These are phyloP conservation scores for Parathielavia hyrcaniae DNA, from an alignment of 495 filamentous ascomycete genomes.

Conservation along the genomic window DNA sequence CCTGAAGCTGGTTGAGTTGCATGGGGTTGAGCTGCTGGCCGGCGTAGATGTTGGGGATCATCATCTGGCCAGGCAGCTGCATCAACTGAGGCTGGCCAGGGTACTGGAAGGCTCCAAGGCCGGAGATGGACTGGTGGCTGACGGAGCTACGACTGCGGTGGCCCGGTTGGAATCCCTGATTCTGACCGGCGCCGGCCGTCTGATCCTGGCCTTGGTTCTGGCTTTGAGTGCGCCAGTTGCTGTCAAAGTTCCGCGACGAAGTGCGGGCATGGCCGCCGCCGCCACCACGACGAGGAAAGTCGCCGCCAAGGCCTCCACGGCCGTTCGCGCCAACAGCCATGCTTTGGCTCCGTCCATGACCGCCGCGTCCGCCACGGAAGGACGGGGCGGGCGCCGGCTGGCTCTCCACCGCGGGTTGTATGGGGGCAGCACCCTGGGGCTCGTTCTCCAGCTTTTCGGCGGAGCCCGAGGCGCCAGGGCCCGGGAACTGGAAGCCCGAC, in stretches of 20 bases:
- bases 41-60: slow-evolving; percentile 69
- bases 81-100: slow-evolving; percentile 85
- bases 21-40: slow-evolving; percentile 83
- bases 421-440: slow-evolving; percentile 35
- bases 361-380: slow-evolving; percentile 44
- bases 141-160: slow-evolving; percentile 82
- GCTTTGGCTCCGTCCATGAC: slow-evolving; percentile 57
- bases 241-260: slow-evolving; percentile 87
- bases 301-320: slow-evolving; percentile 44
- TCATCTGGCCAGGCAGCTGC: slow-evolving; percentile 75
- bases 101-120: slow-evolving; percentile 85
- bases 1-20: slow-evolving; percentile 85
- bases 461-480: slow-evolving; percentile 56
- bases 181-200: slow-evolving; percentile 52
- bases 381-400: slow-evolving; percentile 46
- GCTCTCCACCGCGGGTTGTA: slow-evolving; percentile 41
- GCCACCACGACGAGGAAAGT: slow-evolving; percentile 67
- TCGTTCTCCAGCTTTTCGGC: slow-evolving; percentile 52
- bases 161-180: slow-evolving; percentile 84
- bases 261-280: slow-evolving; percentile 67
- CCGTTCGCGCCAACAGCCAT: slow-evolving; percentile 53
- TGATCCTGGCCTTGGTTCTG: slow-evolving; percentile 54
- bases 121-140: slow-evolving; percentile 72
- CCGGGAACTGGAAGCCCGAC: slow-evolving; percentile 89
- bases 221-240: slow-evolving; percentile 92